Conservation (phyloP, 1,284 basidiomycete genomes). For the Neotropicomus parvogracilis region DNA sequence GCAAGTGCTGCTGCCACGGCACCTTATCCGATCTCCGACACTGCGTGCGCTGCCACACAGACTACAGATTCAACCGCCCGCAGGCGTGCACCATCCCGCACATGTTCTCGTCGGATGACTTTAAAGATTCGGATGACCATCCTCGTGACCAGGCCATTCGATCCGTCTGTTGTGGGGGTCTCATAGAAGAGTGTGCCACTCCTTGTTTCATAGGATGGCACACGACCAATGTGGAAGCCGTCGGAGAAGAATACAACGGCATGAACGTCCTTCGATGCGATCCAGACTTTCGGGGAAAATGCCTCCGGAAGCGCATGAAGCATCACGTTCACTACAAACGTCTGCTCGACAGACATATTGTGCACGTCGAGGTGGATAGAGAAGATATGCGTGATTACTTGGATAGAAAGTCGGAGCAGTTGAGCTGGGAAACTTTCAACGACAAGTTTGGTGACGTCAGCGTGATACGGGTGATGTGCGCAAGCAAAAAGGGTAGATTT, state of each 20-base stretch:
- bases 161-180: constrained; percentile 2
- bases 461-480: too few relatives aligned
- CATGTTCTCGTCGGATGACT: neutral
- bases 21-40: constrained; percentile 1
- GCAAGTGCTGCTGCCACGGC: constrained; percentile 9
- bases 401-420: neutral
- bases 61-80: constrained; percentile 4
- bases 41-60: constrained; percentile 9
- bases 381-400: neutral
- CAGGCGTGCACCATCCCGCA: constrained; percentile 7
- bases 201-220: constrained; percentile 7
- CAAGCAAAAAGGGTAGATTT: too few relatives aligned
- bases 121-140: neutral
- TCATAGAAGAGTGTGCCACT: too few relatives aligned
- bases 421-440: too few relatives aligned
- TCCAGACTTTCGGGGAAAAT: neutral
- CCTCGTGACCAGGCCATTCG: neutral
- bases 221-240: neutral
- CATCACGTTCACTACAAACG: neutral
- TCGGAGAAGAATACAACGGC: constrained; percentile 7
- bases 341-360: neutral
- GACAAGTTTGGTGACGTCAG: too few relatives aligned
- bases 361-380: neutral
- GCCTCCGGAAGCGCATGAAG: constrained; percentile 1
- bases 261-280: constrained; percentile 5